A percentile compares a stretch with the other conserved stretches of the same genome.
phyloP scores from a whole-genome alignment of 192 early-diverging fungal species.

The Umbelopsis sp. region DNA sequence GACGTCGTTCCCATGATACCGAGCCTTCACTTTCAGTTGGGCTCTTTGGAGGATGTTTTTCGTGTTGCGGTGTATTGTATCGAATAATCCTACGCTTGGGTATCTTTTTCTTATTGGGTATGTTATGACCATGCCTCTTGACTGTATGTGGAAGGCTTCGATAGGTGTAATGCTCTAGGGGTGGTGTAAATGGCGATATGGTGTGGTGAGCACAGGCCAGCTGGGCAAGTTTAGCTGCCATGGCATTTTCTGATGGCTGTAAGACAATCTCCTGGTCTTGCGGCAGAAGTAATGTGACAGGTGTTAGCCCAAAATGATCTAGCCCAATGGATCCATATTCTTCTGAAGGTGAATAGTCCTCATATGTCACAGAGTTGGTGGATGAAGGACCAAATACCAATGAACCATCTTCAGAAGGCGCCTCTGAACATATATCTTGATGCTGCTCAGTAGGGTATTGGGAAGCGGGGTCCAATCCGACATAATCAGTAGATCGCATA shows the following conservation, averaged over 20 bases:
- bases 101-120: constrained; percentile 35
- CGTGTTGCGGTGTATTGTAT: neutral
- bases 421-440: constrained; percentile 15
- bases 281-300: constrained; percentile 13
- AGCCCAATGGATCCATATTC: constrained; percentile 8
- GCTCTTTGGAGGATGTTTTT: constrained; percentile 2
- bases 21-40: constrained; percentile 15
- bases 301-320: constrained; percentile 11
- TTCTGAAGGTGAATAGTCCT: constrained; percentile 6
- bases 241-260: constrained; percentile 73
- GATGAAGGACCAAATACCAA: constrained; percentile 4
- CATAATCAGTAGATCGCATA: constrained; percentile 6
- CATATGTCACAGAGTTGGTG: neutral
- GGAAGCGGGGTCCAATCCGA: neutral
- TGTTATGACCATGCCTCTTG: constrained; percentile 19
- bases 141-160: constrained; percentile 54
- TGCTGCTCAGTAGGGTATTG: neutral
- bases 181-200: constrained; percentile 81
- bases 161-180: constrained; percentile 80
- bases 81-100: constrained; percentile 37
- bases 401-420: constrained; percentile 7
- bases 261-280: constrained; percentile 53
- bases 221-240: constrained; percentile 87
- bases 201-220: constrained; percentile 86
- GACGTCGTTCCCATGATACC: constrained; percentile 7